Percentiles rank a stretch among this genome's conserved stretches.
Conservation (phyloP, 1,284 basidiomycete species). For the Athelia sp. region DNA sequence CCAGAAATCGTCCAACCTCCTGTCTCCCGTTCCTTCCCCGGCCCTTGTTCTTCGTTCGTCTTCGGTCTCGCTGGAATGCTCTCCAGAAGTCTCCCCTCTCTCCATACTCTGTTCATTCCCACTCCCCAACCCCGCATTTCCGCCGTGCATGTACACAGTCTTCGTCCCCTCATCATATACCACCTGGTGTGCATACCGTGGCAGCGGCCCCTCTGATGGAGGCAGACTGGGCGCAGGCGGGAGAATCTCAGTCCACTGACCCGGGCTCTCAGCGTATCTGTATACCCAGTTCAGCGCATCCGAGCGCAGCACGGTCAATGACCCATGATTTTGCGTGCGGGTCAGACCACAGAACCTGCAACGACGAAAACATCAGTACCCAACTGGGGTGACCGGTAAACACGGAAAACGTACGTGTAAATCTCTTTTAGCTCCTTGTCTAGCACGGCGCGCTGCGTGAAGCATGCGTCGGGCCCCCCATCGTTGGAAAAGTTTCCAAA, state of each 20-base stretch:
- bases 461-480: constrained; percentile 64
- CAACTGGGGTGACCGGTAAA: constrained; percentile 1
- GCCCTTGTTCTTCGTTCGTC: constrained; percentile 11
- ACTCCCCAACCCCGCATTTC: constrained; percentile 47
- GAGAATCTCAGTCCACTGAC: constrained; percentile 58
- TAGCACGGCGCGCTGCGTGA: constrained; percentile 66
- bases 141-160: constrained; percentile 65
- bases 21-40: constrained; percentile 27
- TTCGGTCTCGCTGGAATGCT: constrained; percentile 10
- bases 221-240: constrained; percentile 21
- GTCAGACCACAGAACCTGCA: constrained; percentile 61
- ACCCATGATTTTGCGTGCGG: constrained; percentile 31
- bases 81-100: constrained; percentile 4
- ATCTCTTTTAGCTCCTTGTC: constrained; percentile 60
- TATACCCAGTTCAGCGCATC: constrained; percentile 61
- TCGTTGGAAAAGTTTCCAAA: constrained; percentile 52
- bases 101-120: constrained; percentile 13
- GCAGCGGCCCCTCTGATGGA: constrained; percentile 33
- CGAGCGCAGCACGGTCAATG: constrained; percentile 39
- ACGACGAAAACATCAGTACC: background rate
- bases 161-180: constrained; percentile 59
- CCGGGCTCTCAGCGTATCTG: constrained; percentile 50
- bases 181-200: constrained; percentile 73
- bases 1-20: constrained; percentile 72
- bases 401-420: constrained; percentile 53